Evolutionary conservation across 2,329 filamentous ascomycete genomes (phyloP).

Genomic region (Neoarthrinium moseri): DNA sequence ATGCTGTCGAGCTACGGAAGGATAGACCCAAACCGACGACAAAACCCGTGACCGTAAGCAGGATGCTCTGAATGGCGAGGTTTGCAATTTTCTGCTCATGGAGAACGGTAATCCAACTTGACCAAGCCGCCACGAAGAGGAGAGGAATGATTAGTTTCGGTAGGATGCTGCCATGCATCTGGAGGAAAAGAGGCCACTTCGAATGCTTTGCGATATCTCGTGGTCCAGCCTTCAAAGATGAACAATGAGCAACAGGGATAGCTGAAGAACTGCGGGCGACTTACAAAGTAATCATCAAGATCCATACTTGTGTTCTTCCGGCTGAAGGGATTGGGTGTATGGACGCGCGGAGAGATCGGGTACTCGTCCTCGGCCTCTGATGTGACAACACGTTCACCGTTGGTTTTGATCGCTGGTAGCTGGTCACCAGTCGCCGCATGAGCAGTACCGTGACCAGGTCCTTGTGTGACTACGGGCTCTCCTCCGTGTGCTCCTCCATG

Average conservation of each 20-base stretch:
- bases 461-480: conserved; percentile 1
- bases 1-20: conserved; percentile 76
- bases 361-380: conserved; percentile 8
- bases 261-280: too few species aligned
- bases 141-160: conserved; percentile 76
- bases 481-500: conserved; percentile 2
- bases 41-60: conserved; percentile 84
- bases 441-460: not conserved
- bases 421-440: not conserved
- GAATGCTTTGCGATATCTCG: conserved; percentile 72
- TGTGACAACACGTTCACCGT: not conserved
- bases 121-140: conserved; percentile 61
- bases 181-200: conserved; percentile 76
- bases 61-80: conserved; percentile 61
- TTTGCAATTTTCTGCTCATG: conserved; percentile 36
- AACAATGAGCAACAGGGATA: not conserved
- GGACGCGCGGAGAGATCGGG: conserved; percentile 17
- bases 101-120: conserved; percentile 63
- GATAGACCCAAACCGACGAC: conserved; percentile 76
- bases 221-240: conserved; percentile 47
- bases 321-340: conserved; percentile 30
- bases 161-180: conserved; percentile 70
- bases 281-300: conserved; percentile 45
- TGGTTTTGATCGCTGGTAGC: not conserved
- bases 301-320: conserved; percentile 33